Conservation (phyloP, 169 alveolate genomes). For the Babesia ovata region DNA sequence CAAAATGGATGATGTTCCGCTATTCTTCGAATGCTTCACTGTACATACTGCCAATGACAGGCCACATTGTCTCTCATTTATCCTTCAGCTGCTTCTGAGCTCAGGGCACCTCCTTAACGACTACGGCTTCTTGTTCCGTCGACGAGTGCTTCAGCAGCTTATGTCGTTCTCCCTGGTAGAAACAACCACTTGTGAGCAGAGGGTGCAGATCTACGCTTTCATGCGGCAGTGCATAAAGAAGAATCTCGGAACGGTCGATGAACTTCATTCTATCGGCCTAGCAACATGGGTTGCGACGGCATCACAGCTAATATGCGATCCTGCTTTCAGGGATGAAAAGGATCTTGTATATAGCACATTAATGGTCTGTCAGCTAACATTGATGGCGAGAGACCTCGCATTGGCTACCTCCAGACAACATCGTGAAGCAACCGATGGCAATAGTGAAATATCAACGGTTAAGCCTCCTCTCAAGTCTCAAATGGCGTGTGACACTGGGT, state of each 20-base stretch:
- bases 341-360: slow-evolving; percentile 10
- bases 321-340: slow-evolving; percentile 4
- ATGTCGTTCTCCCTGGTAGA: slow-evolving; percentile 29
- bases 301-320: neutral
- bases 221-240: neutral
- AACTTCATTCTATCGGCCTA: slow-evolving; percentile 8
- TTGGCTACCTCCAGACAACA: neutral
- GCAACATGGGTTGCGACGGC: slow-evolving; percentile 22
- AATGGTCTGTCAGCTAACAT: slow-evolving; percentile 11
- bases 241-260: neutral
- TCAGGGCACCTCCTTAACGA: slow-evolving; percentile 10
- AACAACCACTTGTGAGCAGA: slow-evolving; percentile 11
- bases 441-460: neutral
- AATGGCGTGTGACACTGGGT: too few relatives aligned
- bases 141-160: slow-evolving; percentile 41
- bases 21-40: slow-evolving; percentile 41
- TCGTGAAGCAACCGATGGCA: neutral
- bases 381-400: slow-evolving; percentile 7
- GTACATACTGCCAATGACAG: slow-evolving; percentile 18
- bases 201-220: slow-evolving; percentile 18
- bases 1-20: slow-evolving; percentile 25
- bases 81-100: slow-evolving; percentile 14
- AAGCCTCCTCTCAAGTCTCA: too few relatives aligned
- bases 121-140: neutral
- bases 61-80: slow-evolving; percentile 12